Conservation (phyloP, 106 monocot genomes). For the Dioscorea dumetorum region DNA sequence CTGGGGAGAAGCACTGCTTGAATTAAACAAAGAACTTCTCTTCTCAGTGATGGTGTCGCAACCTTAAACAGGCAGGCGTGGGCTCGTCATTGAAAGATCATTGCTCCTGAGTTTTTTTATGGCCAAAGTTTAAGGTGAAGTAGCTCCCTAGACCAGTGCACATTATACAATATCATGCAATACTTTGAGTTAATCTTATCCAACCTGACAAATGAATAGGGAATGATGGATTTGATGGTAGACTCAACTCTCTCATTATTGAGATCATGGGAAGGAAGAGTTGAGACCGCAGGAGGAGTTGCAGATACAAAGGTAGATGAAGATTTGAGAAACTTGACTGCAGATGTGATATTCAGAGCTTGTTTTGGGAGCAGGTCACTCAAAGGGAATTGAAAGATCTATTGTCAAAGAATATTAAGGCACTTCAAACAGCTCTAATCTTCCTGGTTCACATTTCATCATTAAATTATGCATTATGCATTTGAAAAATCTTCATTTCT, state of each 20-base stretch:
- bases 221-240: constrained; percentile 58
- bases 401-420: constrained; percentile 13
- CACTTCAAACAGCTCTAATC: neutral
- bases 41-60: constrained; percentile 12
- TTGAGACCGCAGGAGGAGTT: constrained; percentile 24
- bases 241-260: constrained; percentile 32
- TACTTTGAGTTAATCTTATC: neutral
- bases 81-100: constrained; percentile 18
- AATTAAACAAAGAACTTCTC: constrained; percentile 2
- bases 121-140: constrained; percentile 28
- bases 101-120: constrained; percentile 26
- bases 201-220: constrained; percentile 17
- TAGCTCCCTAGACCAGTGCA: neutral
- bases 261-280: constrained; percentile 36
- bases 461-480: too few relatives aligned
- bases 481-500: too few relatives aligned
- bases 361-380: constrained; percentile 23
- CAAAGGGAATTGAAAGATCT: constrained; percentile 20
- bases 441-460: neutral
- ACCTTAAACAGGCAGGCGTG: constrained; percentile 14
- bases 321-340: constrained; percentile 31
- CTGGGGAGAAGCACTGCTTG: constrained; percentile 13
- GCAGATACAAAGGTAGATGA: constrained; percentile 41
- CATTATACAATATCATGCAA: too few relatives aligned
- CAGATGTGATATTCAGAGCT: constrained; percentile 20